Evolutionary conservation across 805 yeast genomes (phyloP).

Genomic region (Yarrowia phangngaensis): DNA sequence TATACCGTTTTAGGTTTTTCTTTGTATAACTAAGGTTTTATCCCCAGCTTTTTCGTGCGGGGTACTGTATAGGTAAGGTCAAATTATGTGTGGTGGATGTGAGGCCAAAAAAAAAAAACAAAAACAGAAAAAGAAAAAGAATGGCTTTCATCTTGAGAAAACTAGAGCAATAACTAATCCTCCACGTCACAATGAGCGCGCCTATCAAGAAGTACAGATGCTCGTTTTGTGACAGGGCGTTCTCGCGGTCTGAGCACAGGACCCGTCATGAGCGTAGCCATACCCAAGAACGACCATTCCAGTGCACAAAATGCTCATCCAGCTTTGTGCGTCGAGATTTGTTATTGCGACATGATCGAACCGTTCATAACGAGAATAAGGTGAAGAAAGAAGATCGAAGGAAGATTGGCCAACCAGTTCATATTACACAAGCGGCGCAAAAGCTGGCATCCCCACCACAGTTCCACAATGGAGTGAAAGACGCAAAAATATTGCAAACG

Average conservation of each 20-base stretch:
- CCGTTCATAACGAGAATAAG: conserved; percentile 52
- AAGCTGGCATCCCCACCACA: conserved; percentile 1
- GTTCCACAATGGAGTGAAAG: too few species aligned
- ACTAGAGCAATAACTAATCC: too few species aligned
- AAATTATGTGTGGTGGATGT: too few species aligned
- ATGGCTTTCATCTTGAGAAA: too few species aligned
- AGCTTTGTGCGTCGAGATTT: conserved; percentile 76
- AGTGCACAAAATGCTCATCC: conserved; percentile 63
- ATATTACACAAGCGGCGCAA: not conserved
- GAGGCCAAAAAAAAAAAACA: too few species aligned
- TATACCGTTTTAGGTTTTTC: too few species aligned
- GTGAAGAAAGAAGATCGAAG: conserved; percentile 14
- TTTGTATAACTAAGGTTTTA: too few species aligned
- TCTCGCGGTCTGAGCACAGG: conserved; percentile 74
- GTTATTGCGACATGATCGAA: conserved; percentile 70
- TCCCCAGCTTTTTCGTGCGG: too few species aligned
- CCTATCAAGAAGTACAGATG: conserved; percentile 62
- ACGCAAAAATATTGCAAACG: too few species aligned
- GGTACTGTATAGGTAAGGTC: too few species aligned
- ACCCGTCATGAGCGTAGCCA: conserved; percentile 76
- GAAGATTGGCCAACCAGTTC: conserved; percentile 5
- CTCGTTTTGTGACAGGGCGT: conserved; percentile 73
- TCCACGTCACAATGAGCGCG: conserved; percentile 22
- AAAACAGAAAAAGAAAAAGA: too few species aligned
- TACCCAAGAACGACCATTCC: conserved; percentile 75